A percentile compares a stretch with the other conserved stretches of the same genome.
These are phyloP conservation scores for Stylosanthes scabra DNA, from an alignment of 331 rosid genomes.

Conservation along the genomic window DNA sequence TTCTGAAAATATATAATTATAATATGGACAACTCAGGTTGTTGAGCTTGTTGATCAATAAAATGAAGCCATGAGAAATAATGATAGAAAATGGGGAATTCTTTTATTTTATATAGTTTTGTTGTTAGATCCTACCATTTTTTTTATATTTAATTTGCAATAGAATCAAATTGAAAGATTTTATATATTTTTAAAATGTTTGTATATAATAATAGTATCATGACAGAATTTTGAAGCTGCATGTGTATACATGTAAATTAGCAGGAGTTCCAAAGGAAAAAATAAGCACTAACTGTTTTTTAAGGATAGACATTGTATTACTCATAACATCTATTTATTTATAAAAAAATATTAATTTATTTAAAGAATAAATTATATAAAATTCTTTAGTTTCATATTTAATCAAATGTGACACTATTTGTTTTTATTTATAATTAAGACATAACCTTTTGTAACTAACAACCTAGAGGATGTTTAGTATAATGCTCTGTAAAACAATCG, in stretches of 20 bases:
- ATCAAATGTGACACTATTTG: too few relatives aligned
- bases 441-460: too few relatives aligned
- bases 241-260: background rate
- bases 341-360: too few relatives aligned
- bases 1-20: background rate
- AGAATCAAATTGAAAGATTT: conserved; percentile 2
- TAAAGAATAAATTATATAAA: too few relatives aligned
- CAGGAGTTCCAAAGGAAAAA: background rate
- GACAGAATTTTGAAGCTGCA: background rate
- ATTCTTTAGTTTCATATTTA: too few relatives aligned
- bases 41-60: conserved; percentile 16
- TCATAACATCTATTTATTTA: too few relatives aligned
- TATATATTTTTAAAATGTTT: background rate
- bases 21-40: conserved; percentile 13
- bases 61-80: background rate
- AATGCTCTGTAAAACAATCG: too few relatives aligned
- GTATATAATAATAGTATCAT: background rate
- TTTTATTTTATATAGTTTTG: background rate
- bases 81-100: background rate
- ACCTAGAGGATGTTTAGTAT: too few relatives aligned
- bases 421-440: too few relatives aligned
- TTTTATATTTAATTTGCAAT: conserved; percentile 25
- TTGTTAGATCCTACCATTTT: conserved; percentile 30
- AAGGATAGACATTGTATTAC: too few relatives aligned
- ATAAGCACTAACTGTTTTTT: too few relatives aligned